A percentile compares a stretch with the other conserved stretches of the same genome.
Conservation (phyloP, 345 rosid genomes). For the Moricandia arvensis region DNA sequence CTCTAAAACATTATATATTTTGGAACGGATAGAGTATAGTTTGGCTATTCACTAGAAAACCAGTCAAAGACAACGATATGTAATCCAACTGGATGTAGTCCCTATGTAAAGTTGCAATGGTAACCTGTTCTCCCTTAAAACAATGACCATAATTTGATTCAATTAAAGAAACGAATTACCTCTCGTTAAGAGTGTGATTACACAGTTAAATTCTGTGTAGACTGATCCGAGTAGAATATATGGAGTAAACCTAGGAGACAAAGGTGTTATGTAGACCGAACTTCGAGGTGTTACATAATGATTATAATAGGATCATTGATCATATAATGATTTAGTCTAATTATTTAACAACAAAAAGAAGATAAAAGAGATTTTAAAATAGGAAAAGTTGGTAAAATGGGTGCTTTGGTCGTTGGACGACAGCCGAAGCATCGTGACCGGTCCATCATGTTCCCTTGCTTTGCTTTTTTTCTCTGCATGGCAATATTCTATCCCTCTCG, state of each 20-base stretch:
- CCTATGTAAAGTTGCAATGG: not conserved
- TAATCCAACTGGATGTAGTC: not conserved
- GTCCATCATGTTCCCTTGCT: conserved; percentile 43
- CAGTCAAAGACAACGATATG: not conserved
- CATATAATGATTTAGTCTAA: conserved; percentile 27
- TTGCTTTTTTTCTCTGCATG: conserved; percentile 43
- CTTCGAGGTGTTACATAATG: conserved; percentile 30
- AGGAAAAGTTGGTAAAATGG: conserved; percentile 41
- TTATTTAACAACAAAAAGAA: not conserved
- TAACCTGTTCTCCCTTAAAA: conserved; percentile 9
- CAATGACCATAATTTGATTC: not conserved
- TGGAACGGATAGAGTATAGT: too few species aligned
- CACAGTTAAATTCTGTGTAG: conserved; percentile 18
- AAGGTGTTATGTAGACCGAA: conserved; percentile 31
- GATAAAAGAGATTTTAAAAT: conserved; percentile 17
- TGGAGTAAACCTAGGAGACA: conserved; percentile 33
- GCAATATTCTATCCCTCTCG: conserved; percentile 37
- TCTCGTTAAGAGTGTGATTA: not conserved
- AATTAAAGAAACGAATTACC: conserved; percentile 1
- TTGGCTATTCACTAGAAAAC: not conserved
- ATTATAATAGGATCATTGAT: conserved; percentile 37
- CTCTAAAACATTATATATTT: too few species aligned
- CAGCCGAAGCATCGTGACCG: conserved; percentile 53
- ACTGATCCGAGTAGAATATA: conserved; percentile 31
- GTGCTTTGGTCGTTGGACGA: conserved; percentile 43